Conservation (phyloP, 257 asterid genomes). For the Sherardia arvensis region DNA sequence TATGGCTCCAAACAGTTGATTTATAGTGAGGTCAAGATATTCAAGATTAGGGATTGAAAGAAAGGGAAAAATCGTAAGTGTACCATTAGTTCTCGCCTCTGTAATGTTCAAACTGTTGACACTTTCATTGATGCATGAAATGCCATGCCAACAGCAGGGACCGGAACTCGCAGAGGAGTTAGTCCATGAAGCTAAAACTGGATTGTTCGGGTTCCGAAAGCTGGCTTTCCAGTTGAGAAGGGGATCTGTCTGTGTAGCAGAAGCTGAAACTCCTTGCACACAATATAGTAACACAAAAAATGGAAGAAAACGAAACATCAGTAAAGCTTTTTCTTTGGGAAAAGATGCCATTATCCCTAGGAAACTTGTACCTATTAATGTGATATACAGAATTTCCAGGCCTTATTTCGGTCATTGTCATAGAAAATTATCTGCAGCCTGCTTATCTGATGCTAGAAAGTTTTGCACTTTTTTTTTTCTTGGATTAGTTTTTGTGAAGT, state of each 20-base stretch:
- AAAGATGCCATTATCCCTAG: too few relatives aligned
- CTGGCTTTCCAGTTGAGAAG: slow-evolving; percentile 14
- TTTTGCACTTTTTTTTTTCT: too few relatives aligned
- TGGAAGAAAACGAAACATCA: too few relatives aligned
- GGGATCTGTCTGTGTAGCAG: slow-evolving; percentile 11
- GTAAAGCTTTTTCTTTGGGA: slow-evolving; percentile 78
- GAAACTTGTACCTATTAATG: too few relatives aligned
- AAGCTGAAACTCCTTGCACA: not conserved
- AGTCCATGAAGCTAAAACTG: slow-evolving; percentile 15
- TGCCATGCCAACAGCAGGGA: slow-evolving; percentile 20
- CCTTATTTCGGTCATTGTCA: too few relatives aligned
- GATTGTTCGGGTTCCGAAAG: slow-evolving; percentile 12
- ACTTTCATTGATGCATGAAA: slow-evolving; percentile 9
- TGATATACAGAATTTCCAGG: too few relatives aligned
- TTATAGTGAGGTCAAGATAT: slow-evolving; percentile 12
- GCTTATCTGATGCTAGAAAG: too few relatives aligned
- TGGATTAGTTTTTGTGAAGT: too few relatives aligned
- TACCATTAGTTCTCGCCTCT: slow-evolving; percentile 1
- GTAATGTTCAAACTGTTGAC: slow-evolving; percentile 12
- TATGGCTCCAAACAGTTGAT: slow-evolving; percentile 12
- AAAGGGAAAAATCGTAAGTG: slow-evolving; percentile 17
- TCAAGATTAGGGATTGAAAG: slow-evolving; percentile 19
- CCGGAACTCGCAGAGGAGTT: not conserved
- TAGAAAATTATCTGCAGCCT: too few relatives aligned
- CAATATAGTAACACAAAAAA: not conserved